A percentile compares a stretch with the other conserved stretches of the same genome.
These are phyloP conservation scores for Pseudogymnoascus sp. DNA, from an alignment of 2,329 filamentous ascomycete species.

Conservation along the genomic window DNA sequence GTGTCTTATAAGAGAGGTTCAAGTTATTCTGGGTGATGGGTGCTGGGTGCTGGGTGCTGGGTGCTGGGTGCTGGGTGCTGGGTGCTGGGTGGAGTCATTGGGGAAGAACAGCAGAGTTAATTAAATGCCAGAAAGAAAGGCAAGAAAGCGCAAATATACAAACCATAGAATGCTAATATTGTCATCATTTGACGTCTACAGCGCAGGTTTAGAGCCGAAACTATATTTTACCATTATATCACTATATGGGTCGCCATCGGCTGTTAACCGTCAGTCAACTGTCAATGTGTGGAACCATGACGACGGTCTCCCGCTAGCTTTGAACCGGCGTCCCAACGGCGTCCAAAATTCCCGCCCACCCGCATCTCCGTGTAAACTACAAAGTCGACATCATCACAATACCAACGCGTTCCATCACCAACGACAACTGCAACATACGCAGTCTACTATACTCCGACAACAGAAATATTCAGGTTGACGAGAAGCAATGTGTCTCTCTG, in stretches of 20 bases:
- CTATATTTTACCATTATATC: neutral
- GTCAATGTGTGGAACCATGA: neutral
- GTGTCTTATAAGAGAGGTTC: neutral
- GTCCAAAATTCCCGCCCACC: neutral
- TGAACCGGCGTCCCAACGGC: neutral
- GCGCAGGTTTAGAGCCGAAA: neutral
- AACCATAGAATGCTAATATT: neutral
- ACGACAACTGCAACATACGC: neutral
- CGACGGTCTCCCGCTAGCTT: neutral
- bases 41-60: neutral
- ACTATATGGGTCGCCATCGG: neutral
- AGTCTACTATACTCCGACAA: neutral
- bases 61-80: neutral
- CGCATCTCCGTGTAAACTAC: too few species aligned
- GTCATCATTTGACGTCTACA: neutral
- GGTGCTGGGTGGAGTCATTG: neutral
- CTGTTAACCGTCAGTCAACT: neutral
- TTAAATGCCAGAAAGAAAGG: neutral
- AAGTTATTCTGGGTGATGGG: neutral
- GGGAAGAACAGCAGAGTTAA: neutral
- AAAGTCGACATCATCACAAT: too few species aligned
- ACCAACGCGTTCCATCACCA: neutral
- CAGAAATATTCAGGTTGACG: conserved; percentile 6
- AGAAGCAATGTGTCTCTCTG: conserved; percentile 42
- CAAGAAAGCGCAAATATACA: neutral